Percentiles rank a stretch among this genome's conserved stretches.
These are phyloP conservation scores for Pestalotiopsis sp. DNA, from an alignment of 2,329 filamentous ascomycete species.

Conservation along the genomic window DNA sequence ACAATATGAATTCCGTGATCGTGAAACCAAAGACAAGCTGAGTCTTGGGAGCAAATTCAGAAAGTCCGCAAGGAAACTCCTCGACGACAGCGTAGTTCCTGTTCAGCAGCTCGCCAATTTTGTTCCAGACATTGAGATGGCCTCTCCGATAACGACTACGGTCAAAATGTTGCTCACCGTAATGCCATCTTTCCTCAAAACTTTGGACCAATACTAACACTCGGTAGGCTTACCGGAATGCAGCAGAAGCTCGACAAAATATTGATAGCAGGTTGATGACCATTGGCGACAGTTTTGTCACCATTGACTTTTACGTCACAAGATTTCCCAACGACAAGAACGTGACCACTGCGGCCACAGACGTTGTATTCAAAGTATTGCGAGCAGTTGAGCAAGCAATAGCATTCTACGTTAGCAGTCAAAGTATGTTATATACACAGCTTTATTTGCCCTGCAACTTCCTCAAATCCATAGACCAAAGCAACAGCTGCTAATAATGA, in stretches of 20 bases:
- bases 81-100: not conserved
- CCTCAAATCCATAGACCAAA: no score
- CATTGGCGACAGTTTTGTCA: not conserved
- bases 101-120: not conserved
- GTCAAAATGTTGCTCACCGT: not conserved
- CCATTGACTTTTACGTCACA: not conserved
- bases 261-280: not conserved
- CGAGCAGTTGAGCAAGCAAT: not conserved
- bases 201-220: not conserved
- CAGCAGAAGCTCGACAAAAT: not conserved
- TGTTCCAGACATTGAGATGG: not conserved
- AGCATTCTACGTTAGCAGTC: not conserved
- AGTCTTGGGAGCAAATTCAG: not conserved
- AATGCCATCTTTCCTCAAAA: no score
- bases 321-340: not conserved
- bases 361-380: not conserved
- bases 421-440: no score
- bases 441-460: no score
- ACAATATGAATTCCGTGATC: not conserved
- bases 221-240: not conserved
- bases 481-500: no score
- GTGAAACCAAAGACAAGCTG: not conserved
- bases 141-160: not conserved
- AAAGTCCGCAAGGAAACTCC: not conserved
- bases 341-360: not conserved